Evolutionary conservation across 768 basidiomycete species (phyloP).

Genomic region (Xerocomus spinulosus): DNA sequence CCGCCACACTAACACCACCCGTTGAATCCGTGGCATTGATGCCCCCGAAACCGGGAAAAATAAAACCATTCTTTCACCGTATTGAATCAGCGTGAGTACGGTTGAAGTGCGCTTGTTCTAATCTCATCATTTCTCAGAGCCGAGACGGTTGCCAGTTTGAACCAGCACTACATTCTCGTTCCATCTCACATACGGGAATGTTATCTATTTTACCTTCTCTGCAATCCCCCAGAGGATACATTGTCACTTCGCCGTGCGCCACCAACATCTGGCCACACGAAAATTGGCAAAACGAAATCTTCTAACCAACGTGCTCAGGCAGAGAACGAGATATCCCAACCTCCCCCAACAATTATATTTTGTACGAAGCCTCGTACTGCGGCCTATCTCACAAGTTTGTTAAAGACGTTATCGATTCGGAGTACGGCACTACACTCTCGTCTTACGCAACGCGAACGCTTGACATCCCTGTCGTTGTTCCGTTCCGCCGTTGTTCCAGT

Average conservation of each 20-base stretch:
- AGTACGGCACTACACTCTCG: conserved; percentile 90
- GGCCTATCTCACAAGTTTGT: conserved; percentile 78
- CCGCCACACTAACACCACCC: conserved; percentile 86
- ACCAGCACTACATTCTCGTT: conserved; percentile 86
- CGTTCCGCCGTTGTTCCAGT: conserved; percentile 84
- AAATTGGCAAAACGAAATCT: conserved; percentile 32
- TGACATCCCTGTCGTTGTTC: conserved; percentile 82
- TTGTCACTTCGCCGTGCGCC: conserved; percentile 59
- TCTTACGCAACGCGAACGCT: conserved; percentile 85
- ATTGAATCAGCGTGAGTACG: conserved; percentile 65
- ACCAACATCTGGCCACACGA: conserved; percentile 41
- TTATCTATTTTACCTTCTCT: conserved; percentile 86
- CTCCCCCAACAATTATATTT: conserved; percentile 97
- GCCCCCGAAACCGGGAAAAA: conserved; percentile 75
- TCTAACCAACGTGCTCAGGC: conserved; percentile 31
- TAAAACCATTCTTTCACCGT: conserved; percentile 81
- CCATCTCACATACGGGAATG: conserved; percentile 92
- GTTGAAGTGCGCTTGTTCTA: not conserved
- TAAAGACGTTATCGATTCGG: conserved; percentile 76
- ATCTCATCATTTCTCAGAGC: conserved; percentile 43
- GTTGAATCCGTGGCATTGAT: conserved; percentile 75
- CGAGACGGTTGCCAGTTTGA: conserved; percentile 84
- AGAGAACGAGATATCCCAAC: conserved; percentile 58
- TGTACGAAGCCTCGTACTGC: conserved; percentile 81
- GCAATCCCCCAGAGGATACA: conserved; percentile 81